Base-by-base conservation (phyloP, 148 eudicot species). In the Fagopyrum esculentum region DNA sequence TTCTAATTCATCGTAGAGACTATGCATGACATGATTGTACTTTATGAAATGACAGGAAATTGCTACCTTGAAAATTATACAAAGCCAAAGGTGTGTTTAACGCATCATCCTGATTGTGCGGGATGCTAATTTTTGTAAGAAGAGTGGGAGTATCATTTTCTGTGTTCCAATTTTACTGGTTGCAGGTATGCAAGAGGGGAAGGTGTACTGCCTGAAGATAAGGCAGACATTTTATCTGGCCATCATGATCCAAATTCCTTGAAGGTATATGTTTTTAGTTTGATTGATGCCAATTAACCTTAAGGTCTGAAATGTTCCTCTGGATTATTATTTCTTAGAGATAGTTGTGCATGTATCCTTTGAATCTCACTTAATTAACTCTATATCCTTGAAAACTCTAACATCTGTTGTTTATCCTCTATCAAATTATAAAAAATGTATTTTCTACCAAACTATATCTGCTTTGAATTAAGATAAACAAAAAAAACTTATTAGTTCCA, bases 231-330 rank as follows among this genome's bases (percentile, higher is more conserved):
- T 74, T 79, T 94, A 12, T 85, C 90, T 45, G 91, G 86, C 56
- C 89, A 84, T 79, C 96, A 85, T 77, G 96, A 94, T 82, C 93
- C 92, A 60, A 92, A 82, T 86, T 93, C 87, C 59, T 68, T 94
- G 72, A 92, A 94, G 93, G 98, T 87, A 51, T 76, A 13, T 50
- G 5, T 35, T 16, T 68, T 12, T 17, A 5, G 30, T 30, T 78
- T 50, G 51, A 10, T 50, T 52, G 22, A 22, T 51, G 26, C 11
- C 75, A 47, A 2, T 13, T 73, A 10, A 73, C 40, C 40, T 35
- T 35, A 35, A 35, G 40, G 40, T 35, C 40, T 19, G 43, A 45
- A 74, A 49, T 19, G 50, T 54, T 49, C 61, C 10, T 12, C 56
- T 72, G 59, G 54, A 48, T 54, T 43, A 40, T 70, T 61, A 47